A percentile compares a stretch with the other conserved stretches of the same genome.
Conservation (phyloP, 1,284 basidiomycete genomes). For the Cutaneotrichosporon mucoides region DNA sequence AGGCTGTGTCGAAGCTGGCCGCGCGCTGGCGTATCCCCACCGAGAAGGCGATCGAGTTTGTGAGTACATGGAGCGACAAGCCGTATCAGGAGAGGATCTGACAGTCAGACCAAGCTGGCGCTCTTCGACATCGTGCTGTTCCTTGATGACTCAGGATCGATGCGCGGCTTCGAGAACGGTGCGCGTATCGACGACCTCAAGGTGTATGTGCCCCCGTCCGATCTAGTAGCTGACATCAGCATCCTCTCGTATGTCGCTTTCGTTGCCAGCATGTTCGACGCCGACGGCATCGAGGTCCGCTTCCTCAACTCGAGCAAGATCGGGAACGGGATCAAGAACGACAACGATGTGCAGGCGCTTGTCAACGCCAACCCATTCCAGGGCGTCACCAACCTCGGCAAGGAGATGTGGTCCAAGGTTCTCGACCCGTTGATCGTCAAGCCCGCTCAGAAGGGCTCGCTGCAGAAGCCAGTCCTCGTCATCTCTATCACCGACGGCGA, state of each 20-base stretch:
- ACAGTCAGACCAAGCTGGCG: slow-evolving; percentile 42
- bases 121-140: slow-evolving; percentile 48
- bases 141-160: slow-evolving; percentile 50
- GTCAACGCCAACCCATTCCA: slow-evolving; percentile 17
- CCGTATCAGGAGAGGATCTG: too few relatives aligned
- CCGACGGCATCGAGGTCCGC: slow-evolving; percentile 51
- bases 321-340: slow-evolving; percentile 49
- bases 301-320: slow-evolving; percentile 51
- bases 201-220: slow-evolving; percentile 24
- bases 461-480: slow-evolving; percentile 51
- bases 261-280: slow-evolving; percentile 47
- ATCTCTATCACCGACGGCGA: slow-evolving; percentile 46
- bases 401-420: slow-evolving; percentile 42
- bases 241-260: slow-evolving; percentile 48
- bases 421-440: slow-evolving; percentile 50
- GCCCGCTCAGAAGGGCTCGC: slow-evolving; percentile 38
- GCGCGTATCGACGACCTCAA: slow-evolving; percentile 50
- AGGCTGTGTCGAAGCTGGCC: slow-evolving; percentile 46
- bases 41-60: slow-evolving; percentile 48
- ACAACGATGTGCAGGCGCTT: slow-evolving; percentile 22
- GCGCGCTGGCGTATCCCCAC: slow-evolving; percentile 48
- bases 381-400: slow-evolving; percentile 31
- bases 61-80: background rate
- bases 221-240: background rate
- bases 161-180: slow-evolving; percentile 47